Conservation (phyloP, 139 green algal species). For the Trebouxia sp. region DNA sequence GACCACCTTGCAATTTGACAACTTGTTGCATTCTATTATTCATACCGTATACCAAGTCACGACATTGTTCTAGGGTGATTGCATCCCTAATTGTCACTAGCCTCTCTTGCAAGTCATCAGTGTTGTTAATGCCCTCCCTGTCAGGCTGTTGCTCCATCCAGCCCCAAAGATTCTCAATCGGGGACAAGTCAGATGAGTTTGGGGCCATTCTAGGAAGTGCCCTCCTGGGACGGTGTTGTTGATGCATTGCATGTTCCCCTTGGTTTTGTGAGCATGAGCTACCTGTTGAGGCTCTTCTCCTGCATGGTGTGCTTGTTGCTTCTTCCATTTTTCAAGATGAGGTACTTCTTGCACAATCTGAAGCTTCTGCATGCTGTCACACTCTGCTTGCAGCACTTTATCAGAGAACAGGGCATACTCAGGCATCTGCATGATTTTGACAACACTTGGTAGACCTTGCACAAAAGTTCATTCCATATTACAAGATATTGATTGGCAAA, state of each 20-base stretch:
- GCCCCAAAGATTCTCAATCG: slow-evolving; percentile 14
- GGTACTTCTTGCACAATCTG: no score
- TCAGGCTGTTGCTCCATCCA: slow-evolving; percentile 17
- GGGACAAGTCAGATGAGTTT: slow-evolving; percentile 1
- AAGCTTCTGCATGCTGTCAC: no score
- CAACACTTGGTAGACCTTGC: no score
- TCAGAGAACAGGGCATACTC: no score
- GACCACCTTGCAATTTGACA: slow-evolving; percentile 3
- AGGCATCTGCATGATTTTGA: no score
- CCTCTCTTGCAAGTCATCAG: slow-evolving; percentile 9
- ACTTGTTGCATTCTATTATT: slow-evolving; percentile 17
- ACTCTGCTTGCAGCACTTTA: no score
- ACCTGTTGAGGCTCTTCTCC: no score
- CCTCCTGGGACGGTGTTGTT: slow-evolving; percentile 8
- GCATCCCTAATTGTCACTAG: slow-evolving; percentile 14
- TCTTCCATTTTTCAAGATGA: no score
- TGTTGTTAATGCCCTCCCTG: slow-evolving; percentile 14
- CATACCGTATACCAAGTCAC: no score
- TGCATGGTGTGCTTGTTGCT: no score
- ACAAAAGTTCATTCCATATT: no score
- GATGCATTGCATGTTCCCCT: slow-evolving; percentile 18
- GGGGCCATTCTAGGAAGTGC: slow-evolving; percentile 4
- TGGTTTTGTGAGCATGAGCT: background rate
- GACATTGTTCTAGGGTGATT: slow-evolving; percentile 19
- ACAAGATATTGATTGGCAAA: no score